These are phyloP conservation scores for Candida glucosophila DNA, from an alignment of 1,139 yeast species.

Conservation along the genomic window DNA sequence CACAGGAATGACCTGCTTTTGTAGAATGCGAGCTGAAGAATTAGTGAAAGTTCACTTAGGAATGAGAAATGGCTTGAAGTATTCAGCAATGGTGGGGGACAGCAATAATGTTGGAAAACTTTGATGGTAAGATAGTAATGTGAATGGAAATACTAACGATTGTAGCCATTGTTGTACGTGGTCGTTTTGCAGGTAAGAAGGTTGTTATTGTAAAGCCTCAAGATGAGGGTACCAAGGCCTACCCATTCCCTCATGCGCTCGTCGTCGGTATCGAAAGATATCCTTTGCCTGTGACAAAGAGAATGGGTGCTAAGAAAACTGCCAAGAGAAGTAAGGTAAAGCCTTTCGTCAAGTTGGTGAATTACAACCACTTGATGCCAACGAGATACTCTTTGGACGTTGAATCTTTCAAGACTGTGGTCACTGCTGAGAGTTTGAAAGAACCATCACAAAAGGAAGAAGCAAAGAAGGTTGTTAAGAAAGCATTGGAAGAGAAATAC, in stretches of 20 bases:
- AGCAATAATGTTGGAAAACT: not conserved
- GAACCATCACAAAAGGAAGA: slow-evolving; percentile 99
- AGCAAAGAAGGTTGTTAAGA: slow-evolving; percentile 98
- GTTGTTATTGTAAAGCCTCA: slow-evolving; percentile 98
- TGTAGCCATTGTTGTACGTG: slow-evolving; percentile 97
- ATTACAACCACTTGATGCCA: slow-evolving; percentile 99
- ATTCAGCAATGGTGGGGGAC: too few species aligned
- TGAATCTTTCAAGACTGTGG: slow-evolving; percentile 87
- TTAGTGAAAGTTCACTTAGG: not conserved
- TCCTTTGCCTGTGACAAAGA: slow-evolving; percentile 95
- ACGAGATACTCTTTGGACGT: slow-evolving; percentile 99
- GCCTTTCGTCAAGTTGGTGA: slow-evolving; percentile 98
- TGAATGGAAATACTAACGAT: slow-evolving; percentile 24
- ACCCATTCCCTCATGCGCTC: slow-evolving; percentile 98
- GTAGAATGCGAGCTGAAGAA: slow-evolving; percentile 1
- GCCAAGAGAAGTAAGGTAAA: slow-evolving; percentile 97
- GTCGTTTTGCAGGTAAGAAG: slow-evolving; percentile 99
- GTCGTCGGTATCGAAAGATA: slow-evolving; percentile 99
- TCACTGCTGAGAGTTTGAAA: slow-evolving; percentile 87
- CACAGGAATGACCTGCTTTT: too few species aligned
- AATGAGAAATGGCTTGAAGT: not conserved
- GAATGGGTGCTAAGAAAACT: slow-evolving; percentile 91
- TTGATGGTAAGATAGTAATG: not conserved
- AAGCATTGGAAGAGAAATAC: slow-evolving; percentile 99
- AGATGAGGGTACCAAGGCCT: slow-evolving; percentile 98